These are phyloP conservation scores for Geum urbanum DNA, from an alignment of 306 rosid genomes.

Conservation along the genomic window DNA sequence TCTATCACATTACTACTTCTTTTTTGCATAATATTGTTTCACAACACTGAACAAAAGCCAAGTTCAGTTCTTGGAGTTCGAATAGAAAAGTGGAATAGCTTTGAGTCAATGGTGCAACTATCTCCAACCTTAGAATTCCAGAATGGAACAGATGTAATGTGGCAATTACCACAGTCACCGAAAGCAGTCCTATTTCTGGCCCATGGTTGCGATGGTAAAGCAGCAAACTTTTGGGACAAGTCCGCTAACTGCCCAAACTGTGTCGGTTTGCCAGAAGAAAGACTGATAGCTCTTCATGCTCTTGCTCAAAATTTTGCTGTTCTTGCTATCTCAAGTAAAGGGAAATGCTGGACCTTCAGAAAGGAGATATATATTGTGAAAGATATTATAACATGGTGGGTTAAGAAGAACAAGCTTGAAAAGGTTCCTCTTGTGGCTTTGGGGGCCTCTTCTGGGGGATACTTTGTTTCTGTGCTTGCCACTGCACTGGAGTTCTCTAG, in stretches of 20 bases:
- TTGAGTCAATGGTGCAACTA: constrained; percentile 46
- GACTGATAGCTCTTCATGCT: constrained; percentile 64
- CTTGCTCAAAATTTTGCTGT: constrained; percentile 66
- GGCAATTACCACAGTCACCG: constrained; percentile 82
- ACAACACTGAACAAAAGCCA: constrained; percentile 22
- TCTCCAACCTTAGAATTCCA: constrained; percentile 50
- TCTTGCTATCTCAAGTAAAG: constrained; percentile 62
- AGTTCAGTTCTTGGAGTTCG: constrained; percentile 29
- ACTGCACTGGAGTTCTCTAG: constrained; percentile 49
- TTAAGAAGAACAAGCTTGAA: constrained; percentile 49
- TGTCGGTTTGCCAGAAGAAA: constrained; percentile 85
- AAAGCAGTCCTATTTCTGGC: constrained; percentile 84
- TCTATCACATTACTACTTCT: constrained; percentile 38
- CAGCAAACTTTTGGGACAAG: constrained; percentile 79
- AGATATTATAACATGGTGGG: constrained; percentile 69
- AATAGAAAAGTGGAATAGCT: constrained; percentile 54
- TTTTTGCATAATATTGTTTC: constrained; percentile 29
- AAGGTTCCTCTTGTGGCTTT: constrained; percentile 73
- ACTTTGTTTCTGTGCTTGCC: constrained; percentile 84
- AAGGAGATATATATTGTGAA: constrained; percentile 53
- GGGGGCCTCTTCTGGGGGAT: constrained; percentile 92
- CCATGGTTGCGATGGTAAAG: constrained; percentile 78
- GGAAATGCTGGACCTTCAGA: constrained; percentile 65
- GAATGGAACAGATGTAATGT: constrained; percentile 73
- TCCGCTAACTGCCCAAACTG: constrained; percentile 61